phyloP scores from a whole-genome alignment of 257 asterid species.

The Orobanche coerulescens region DNA sequence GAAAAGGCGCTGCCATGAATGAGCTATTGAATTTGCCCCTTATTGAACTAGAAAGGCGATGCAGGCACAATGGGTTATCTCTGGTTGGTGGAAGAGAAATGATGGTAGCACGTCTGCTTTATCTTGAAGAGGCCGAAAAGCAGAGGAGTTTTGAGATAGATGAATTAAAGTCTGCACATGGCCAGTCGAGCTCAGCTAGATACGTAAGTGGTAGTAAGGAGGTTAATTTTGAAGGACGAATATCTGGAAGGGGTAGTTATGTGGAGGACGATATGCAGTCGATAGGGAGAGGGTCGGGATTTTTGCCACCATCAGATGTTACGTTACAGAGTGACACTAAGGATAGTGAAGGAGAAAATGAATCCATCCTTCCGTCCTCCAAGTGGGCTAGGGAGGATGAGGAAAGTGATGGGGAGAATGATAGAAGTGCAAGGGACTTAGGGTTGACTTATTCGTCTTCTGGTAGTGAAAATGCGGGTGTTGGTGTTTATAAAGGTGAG shows the following conservation, averaged over 20 bases:
- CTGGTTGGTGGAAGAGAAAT: constrained; percentile 69
- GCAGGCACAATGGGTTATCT: constrained; percentile 72
- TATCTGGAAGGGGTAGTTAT: constrained; percentile 34
- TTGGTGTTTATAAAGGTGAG: constrained; percentile 35
- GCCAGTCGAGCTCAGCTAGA: constrained; percentile 40
- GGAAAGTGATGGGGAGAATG: constrained; percentile 56
- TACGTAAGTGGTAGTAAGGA: constrained; percentile 37
- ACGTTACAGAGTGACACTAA: constrained; percentile 24
- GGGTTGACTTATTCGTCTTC: constrained; percentile 77
- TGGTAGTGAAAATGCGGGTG: constrained; percentile 62
- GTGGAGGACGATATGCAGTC: constrained; percentile 33
- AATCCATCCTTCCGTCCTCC: constrained; percentile 51
- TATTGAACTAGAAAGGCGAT: constrained; percentile 63
- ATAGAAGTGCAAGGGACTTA: constrained; percentile 42
- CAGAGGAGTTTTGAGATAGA: constrained; percentile 54
- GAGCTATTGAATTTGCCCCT: constrained; percentile 58
- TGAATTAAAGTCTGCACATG: constrained; percentile 40
- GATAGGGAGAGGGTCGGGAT: constrained; percentile 30
- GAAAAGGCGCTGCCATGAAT: constrained; percentile 68
- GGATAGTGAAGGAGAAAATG: constrained; percentile 38
- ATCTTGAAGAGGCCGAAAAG: constrained; percentile 75
- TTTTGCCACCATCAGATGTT: constrained; percentile 26
- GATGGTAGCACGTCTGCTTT: constrained; percentile 70
- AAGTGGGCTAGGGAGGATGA: constrained; percentile 82
- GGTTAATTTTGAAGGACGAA: constrained; percentile 27